Conservation (phyloP, 805 yeast genomes). For the Metschnikowia peoriensis region DNA sequence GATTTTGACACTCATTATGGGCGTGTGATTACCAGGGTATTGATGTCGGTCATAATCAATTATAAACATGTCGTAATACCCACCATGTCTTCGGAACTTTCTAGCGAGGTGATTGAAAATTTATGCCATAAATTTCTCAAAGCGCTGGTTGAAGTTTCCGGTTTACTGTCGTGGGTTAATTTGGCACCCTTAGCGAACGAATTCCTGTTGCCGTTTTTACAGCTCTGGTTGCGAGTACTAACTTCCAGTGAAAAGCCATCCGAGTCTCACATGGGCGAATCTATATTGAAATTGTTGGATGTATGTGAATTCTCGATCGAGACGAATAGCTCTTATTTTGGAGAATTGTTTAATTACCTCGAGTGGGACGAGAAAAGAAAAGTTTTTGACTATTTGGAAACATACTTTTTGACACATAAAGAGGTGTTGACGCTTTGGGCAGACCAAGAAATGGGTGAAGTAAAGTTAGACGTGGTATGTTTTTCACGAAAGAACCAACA, state of each 20-base stretch:
- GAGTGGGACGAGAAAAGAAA: constrained; percentile 28
- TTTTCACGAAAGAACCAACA: not conserved
- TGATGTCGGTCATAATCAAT: constrained; percentile 4
- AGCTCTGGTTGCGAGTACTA: constrained; percentile 34
- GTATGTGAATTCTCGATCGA: constrained; percentile 28
- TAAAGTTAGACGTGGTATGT: not conserved
- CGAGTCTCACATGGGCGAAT: constrained; percentile 10
- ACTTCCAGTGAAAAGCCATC: constrained; percentile 19
- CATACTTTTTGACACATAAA: constrained; percentile 23
- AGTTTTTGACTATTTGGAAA: constrained; percentile 29
- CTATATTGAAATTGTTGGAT: constrained; percentile 7
- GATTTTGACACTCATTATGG: not conserved
- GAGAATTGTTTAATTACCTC: constrained; percentile 37
- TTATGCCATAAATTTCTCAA: constrained; percentile 1
- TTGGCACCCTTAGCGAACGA: constrained; percentile 22
- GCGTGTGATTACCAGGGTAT: not conserved
- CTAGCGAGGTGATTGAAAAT: not conserved
- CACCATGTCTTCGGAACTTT: constrained; percentile 4
- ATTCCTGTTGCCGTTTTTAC: constrained; percentile 43
- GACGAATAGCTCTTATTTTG: constrained; percentile 33
- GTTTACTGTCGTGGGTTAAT: not conserved
- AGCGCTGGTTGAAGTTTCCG: not conserved
- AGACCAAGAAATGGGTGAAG: not conserved
- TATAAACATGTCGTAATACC: constrained; percentile 6
- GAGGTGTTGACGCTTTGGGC: constrained; percentile 8